A percentile compares a stretch with the other conserved stretches of the same genome.
These are phyloP conservation scores for Athelia sp. DNA, from an alignment of 1,284 basidiomycete species.

Conservation along the genomic window DNA sequence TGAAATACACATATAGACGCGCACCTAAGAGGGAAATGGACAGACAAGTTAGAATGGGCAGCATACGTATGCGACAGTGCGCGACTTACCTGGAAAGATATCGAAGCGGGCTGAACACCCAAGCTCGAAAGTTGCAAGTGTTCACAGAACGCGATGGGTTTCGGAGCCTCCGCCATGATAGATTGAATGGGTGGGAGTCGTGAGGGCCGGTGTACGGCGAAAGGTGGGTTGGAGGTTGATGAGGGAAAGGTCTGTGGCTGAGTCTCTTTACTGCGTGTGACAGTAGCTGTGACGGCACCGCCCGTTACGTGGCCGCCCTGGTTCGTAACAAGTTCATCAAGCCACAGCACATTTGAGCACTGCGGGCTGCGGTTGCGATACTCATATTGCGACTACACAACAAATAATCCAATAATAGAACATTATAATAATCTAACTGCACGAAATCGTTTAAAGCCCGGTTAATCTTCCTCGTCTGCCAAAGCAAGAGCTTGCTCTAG, in stretches of 20 bases:
- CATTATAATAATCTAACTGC: background rate
- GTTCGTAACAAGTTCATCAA: too few species aligned
- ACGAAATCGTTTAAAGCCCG: background rate
- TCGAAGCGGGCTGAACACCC: slow-evolving; percentile 93
- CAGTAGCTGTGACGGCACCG: too few species aligned
- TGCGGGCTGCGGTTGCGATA: too few species aligned
- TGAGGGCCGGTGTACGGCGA: background rate
- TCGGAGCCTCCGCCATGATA: slow-evolving; percentile 43
- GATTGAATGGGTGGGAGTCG: slow-evolving; percentile 2
- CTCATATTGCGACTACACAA: background rate
- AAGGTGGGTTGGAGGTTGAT: background rate
- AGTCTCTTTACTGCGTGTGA: too few species aligned
- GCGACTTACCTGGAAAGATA: slow-evolving; percentile 86
- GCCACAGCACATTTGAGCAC: too few species aligned
- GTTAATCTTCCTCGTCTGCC: slow-evolving; percentile 30
- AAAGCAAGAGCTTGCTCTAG: slow-evolving; percentile 66
- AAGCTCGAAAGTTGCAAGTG: slow-evolving; percentile 93
- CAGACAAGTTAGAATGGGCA: slow-evolving; percentile 14
- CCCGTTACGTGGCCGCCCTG: too few species aligned
- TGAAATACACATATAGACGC: background rate
- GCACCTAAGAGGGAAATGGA: slow-evolving; percentile 12
- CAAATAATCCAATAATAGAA: background rate
- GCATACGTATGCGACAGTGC: slow-evolving; percentile 26
- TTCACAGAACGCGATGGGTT: slow-evolving; percentile 81
- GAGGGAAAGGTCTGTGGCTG: background rate